A percentile compares a stretch with the other conserved stretches of the same genome.
phyloP scores from a whole-genome alignment of 2,329 filamentous ascomycete species.

The Sporothrix pallida region DNA sequence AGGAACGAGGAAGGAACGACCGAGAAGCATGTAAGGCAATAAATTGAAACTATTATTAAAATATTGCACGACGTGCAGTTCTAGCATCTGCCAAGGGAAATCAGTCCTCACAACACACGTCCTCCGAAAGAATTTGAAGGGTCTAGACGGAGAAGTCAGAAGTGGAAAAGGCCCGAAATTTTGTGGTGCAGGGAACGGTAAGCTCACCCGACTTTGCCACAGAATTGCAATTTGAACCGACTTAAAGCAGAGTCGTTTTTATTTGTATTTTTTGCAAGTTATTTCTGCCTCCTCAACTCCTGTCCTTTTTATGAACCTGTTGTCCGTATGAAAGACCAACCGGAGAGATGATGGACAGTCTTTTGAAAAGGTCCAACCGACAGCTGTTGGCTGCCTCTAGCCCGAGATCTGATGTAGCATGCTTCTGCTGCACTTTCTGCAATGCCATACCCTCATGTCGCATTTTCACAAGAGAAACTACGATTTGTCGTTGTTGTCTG shows the following conservation, averaged over 20 bases:
- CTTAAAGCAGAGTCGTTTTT: background rate
- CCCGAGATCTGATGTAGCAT: slow-evolving; percentile 10
- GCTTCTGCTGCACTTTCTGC: background rate
- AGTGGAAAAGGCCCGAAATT: slow-evolving; percentile 8
- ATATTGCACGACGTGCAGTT: slow-evolving; percentile 14
- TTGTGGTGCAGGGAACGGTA: background rate
- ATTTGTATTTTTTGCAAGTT: too few species aligned
- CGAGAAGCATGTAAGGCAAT: slow-evolving; percentile 12
- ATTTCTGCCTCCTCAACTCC: background rate
- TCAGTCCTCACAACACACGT: background rate
- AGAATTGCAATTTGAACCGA: background rate
- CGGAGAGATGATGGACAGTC: background rate
- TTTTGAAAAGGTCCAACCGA: background rate
- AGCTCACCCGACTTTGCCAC: background rate
- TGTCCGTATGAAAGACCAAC: background rate
- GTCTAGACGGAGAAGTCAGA: background rate
- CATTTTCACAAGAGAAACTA: background rate
- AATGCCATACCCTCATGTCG: background rate
- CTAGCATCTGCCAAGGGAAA: background rate
- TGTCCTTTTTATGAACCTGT: background rate
- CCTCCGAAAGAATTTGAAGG: background rate
- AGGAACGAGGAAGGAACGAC: background rate
- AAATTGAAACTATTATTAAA: background rate
- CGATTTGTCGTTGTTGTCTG: background rate
- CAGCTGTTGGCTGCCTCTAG: background rate